Percentiles rank a stretch among this genome's conserved stretches.
Evolutionary conservation across 108 stramenopile species (phyloP).

Genomic region (Pseudonitzschia pungens): DNA sequence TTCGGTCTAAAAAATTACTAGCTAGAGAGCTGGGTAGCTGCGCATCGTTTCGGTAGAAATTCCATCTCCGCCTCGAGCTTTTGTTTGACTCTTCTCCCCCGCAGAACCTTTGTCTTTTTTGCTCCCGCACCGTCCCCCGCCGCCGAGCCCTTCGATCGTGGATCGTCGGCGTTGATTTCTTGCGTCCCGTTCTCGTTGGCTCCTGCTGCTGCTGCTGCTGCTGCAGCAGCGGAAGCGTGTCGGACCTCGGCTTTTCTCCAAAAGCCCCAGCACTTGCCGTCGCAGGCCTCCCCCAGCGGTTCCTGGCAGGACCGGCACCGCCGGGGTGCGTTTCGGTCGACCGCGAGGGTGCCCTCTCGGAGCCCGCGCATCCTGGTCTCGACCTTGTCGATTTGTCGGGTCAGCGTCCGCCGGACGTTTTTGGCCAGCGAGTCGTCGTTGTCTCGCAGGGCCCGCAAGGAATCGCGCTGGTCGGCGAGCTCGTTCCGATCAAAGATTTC

Average conservation of each 20-base stretch:
- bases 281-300: conserved; percentile 45
- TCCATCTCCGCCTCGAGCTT: conserved; percentile 11
- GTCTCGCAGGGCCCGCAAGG: conserved; percentile 45
- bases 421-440: conserved; percentile 16
- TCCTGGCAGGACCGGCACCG: conserved; percentile 72
- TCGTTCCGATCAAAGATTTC: conserved; percentile 52
- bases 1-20: background rate
- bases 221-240: background rate
- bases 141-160: no score
- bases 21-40: background rate
- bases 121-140: background rate
- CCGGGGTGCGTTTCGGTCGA: conserved; percentile 48
- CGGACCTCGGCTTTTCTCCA: conserved; percentile 44
- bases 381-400: conserved; percentile 69
- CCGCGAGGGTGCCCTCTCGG: conserved; percentile 20
- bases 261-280: conserved; percentile 83
- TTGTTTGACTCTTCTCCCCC: conserved; percentile 13
- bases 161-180: background rate
- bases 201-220: no score
- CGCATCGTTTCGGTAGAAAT: background rate
- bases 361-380: conserved; percentile 37
- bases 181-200: background rate
- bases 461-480: conserved; percentile 39
- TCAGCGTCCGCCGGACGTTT: conserved; percentile 62
- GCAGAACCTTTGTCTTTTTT: no score